These are phyloP conservation scores for Monosporascus sp. DNA, from an alignment of 2,329 filamentous ascomycete species.

Conservation along the genomic window DNA sequence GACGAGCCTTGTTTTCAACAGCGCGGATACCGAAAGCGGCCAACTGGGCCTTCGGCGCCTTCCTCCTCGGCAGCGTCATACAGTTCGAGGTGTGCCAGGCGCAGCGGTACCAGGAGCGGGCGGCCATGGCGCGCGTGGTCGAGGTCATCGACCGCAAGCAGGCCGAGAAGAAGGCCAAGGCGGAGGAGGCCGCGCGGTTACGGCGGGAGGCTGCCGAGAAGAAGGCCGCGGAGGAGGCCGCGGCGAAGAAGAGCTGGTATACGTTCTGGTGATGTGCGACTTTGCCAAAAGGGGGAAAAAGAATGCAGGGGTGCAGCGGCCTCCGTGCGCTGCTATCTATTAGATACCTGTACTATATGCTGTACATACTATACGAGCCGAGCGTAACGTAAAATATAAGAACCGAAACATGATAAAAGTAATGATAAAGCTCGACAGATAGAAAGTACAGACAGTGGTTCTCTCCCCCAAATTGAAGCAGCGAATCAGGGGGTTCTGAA, in stretches of 20 bases:
- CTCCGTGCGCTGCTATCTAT: neutral
- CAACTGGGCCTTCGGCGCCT: constrained; percentile 81
- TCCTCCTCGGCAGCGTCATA: constrained; percentile 61
- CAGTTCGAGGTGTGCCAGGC: constrained; percentile 84
- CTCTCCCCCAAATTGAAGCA: too few species aligned
- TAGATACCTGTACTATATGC: neutral
- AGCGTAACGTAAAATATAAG: neutral
- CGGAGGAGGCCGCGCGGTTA: constrained; percentile 34
- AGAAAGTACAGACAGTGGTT: too few species aligned
- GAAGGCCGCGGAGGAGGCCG: constrained; percentile 26
- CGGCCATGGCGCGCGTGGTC: constrained; percentile 79
- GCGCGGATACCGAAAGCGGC: constrained; percentile 61
- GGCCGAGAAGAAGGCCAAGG: constrained; percentile 48
- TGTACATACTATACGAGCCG: neutral
- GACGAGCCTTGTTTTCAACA: constrained; percentile 18
- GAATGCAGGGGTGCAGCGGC: too few species aligned
- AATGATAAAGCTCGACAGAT: too few species aligned
- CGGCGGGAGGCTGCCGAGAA: constrained; percentile 38
- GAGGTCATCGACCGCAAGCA: constrained; percentile 75
- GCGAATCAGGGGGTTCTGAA: too few species aligned
- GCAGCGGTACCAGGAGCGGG: constrained; percentile 65
- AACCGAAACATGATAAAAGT: too few species aligned
- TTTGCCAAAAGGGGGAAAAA: neutral
- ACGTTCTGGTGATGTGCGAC: constrained; percentile 45
- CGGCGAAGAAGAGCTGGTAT: constrained; percentile 43